Percentiles rank a stretch among this genome's conserved stretches.
Evolutionary conservation across 192 early-diverging fungal species (phyloP).

Genomic region (Cetraspora pellucida): DNA sequence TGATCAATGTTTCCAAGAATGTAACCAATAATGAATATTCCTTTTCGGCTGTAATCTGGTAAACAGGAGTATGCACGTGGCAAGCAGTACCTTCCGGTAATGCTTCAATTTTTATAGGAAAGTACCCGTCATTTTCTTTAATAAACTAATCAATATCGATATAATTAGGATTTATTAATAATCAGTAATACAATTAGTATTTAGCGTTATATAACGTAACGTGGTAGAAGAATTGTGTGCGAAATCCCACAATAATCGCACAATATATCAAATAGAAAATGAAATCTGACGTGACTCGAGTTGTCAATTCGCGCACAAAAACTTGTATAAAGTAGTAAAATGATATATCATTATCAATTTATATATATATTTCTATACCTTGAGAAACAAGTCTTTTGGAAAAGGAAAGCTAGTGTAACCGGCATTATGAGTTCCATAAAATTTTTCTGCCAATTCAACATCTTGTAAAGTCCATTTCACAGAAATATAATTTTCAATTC

Average conservation of each 20-base stretch:
- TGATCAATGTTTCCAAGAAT: constrained; percentile 80
- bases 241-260: too few relatives aligned
- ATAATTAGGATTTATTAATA: not conserved
- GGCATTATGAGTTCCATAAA: constrained; percentile 77
- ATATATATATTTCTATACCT: constrained; percentile 41
- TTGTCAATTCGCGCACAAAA: too few relatives aligned
- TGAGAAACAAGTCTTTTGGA: constrained; percentile 74
- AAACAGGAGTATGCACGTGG: constrained; percentile 81
- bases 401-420: constrained; percentile 70
- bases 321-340: too few relatives aligned
- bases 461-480: constrained; percentile 70
- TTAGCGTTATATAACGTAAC: not conserved
- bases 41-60: constrained; percentile 74
- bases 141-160: constrained; percentile 56
- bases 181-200: not conserved
- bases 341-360: not conserved
- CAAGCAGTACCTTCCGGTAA: constrained; percentile 80
- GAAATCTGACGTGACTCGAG: too few relatives aligned
- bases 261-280: too few relatives aligned
- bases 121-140: constrained; percentile 79
- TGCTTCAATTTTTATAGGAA: constrained; percentile 80
- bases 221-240: too few relatives aligned
- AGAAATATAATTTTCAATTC: constrained; percentile 72
- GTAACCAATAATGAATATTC: constrained; percentile 79
- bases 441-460: constrained; percentile 64